Conservation (phyloP, 371 early-diverging fungal species). For the Mortierella sp. region DNA sequence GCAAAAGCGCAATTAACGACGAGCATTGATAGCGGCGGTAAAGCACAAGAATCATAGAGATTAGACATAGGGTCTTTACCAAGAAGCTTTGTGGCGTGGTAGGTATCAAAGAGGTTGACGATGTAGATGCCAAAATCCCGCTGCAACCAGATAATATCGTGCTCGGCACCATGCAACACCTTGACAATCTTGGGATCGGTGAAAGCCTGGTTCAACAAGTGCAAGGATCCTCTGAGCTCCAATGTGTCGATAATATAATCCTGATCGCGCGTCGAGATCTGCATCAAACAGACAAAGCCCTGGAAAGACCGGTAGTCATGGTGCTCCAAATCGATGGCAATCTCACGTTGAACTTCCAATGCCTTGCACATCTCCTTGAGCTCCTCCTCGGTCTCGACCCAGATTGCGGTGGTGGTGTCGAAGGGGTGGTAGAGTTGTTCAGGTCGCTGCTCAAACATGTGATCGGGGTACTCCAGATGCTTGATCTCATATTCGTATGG, state of each 20-base stretch:
- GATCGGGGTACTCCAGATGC: conserved; percentile 80
- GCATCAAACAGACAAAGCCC: conserved; percentile 96
- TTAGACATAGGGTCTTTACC: conserved; percentile 49
- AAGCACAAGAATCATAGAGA: neutral
- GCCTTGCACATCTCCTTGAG: conserved; percentile 73
- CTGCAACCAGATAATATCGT: conserved; percentile 98
- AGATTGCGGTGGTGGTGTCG: conserved; percentile 72
- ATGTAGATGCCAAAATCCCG: conserved; percentile 97
- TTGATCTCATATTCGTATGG: conserved; percentile 95
- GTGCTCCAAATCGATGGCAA: conserved; percentile 97
- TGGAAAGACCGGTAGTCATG: conserved; percentile 95
- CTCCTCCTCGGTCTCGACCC: conserved; percentile 80
- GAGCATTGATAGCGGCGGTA: no score
- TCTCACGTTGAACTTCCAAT: conserved; percentile 73
- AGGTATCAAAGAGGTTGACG: conserved; percentile 97
- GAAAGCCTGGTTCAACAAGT: conserved; percentile 85
- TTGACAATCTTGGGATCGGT: conserved; percentile 92
- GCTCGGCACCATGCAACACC: conserved; percentile 95
- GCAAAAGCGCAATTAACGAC: neutral
- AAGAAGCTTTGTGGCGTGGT: conserved; percentile 89
- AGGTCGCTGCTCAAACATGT: conserved; percentile 72
- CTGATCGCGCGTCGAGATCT: conserved; percentile 89
- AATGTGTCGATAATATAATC: conserved; percentile 96
- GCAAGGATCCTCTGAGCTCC: conserved; percentile 82
- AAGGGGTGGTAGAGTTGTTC: conserved; percentile 72